phyloP scores from a whole-genome alignment of 1,284 basidiomycete species.

The Paramarasmius palmivorus region DNA sequence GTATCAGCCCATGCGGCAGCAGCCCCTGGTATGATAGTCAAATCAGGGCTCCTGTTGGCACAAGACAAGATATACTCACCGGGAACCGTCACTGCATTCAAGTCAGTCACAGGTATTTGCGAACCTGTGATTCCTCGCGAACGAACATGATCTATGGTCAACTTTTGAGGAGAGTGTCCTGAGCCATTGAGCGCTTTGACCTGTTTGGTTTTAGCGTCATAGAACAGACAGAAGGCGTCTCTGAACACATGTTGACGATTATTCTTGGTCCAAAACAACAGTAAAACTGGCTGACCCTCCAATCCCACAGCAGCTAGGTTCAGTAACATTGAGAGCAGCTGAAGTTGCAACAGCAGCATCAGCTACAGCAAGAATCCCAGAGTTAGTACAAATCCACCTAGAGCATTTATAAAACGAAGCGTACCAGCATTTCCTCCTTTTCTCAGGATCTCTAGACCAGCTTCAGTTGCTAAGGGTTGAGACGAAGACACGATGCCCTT shows the following conservation, averaged over 20 bases:
- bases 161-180: conserved; percentile 80
- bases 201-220: conserved; percentile 75
- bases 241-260: conserved; percentile 34
- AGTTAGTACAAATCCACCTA: neutral
- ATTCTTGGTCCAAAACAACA: neutral
- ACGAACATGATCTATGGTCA: conserved; percentile 76
- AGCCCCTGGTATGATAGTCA: conserved; percentile 55
- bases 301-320: conserved; percentile 80
- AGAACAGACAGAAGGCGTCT: conserved; percentile 93
- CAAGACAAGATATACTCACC: conserved; percentile 37
- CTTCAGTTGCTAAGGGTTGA: conserved; percentile 87
- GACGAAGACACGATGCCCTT: conserved; percentile 90
- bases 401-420: too few relatives aligned
- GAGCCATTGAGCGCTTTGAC: conserved; percentile 88
- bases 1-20: conserved; percentile 95
- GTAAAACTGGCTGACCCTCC: conserved; percentile 58
- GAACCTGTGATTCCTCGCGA: conserved; percentile 68
- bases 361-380: conserved; percentile 34
- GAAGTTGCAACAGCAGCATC: conserved; percentile 82
- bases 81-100: conserved; percentile 93
- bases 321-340: conserved; percentile 87
- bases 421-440: conserved; percentile 94
- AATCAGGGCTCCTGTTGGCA: neutral
- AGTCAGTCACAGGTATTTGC: conserved; percentile 70
- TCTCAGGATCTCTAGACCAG: conserved; percentile 85